phyloP scores from a whole-genome alignment of 805 yeast genomes.

The Cyberlindnera xylosilytica region DNA sequence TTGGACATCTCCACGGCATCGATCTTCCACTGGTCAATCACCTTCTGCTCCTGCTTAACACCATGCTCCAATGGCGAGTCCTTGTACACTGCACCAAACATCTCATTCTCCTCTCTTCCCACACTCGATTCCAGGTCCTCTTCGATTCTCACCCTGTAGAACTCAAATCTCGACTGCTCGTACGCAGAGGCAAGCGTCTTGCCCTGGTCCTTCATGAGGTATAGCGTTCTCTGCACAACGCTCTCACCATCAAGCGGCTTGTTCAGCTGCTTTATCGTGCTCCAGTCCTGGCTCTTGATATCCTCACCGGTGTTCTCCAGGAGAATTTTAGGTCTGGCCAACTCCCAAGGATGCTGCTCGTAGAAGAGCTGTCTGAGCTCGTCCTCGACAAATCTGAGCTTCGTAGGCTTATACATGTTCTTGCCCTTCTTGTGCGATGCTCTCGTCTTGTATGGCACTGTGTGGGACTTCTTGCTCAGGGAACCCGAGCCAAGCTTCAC shows the following conservation, averaged over 20 bases:
- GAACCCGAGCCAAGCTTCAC: conserved; percentile 8
- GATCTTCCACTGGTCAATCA: conserved; percentile 68
- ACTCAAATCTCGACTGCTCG: conserved; percentile 83
- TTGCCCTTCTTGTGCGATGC: conserved; percentile 5
- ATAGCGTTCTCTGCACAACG: conserved; percentile 73
- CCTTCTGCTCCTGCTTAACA: conserved; percentile 64
- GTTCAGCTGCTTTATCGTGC: conserved; percentile 63
- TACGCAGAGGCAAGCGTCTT: conserved; percentile 57
- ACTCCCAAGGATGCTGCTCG: conserved; percentile 97
- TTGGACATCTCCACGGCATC: conserved; percentile 63
- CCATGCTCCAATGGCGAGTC: conserved; percentile 64
- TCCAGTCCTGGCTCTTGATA: conserved; percentile 63
- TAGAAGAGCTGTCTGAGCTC: conserved; percentile 77
- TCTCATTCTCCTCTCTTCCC: conserved; percentile 75
- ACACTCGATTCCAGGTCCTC: conserved; percentile 73
- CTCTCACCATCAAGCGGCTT: conserved; percentile 87
- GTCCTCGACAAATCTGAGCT: conserved; percentile 52
- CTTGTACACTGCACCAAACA: conserved; percentile 79
- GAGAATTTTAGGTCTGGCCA: conserved; percentile 82
- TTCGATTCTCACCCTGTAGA: conserved; percentile 79
- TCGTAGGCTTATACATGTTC: conserved; percentile 18
- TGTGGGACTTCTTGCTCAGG: conserved; percentile 17
- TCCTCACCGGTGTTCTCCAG: conserved; percentile 74
- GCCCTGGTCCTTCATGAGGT: conserved; percentile 39
- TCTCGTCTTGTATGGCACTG: conserved; percentile 34